phyloP scores from a whole-genome alignment of 2,329 filamentous ascomycete species.

The Coleophoma eucalyptorum region DNA sequence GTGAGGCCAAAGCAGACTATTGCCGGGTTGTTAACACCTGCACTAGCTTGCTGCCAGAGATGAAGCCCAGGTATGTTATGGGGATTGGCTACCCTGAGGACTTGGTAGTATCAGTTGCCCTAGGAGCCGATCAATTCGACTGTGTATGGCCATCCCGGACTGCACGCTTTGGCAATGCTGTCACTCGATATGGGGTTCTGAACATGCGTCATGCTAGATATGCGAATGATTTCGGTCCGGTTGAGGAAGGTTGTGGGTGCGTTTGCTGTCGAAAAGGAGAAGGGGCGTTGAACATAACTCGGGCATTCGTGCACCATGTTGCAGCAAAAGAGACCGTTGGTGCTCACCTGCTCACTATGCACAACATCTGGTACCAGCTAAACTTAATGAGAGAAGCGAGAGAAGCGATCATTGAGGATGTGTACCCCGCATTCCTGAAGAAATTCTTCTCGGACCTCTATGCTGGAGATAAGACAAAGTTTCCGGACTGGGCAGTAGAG shows the following conservation, averaged over 20 bases:
- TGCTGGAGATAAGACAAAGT: conserved; percentile 54
- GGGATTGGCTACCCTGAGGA: conserved; percentile 97
- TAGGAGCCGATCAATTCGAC: conserved; percentile 99
- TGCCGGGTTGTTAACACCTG: conserved; percentile 87
- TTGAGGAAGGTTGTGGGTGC: conserved; percentile 82
- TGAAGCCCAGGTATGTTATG: conserved; percentile 99
- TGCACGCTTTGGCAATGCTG: conserved; percentile 91
- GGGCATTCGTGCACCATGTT: conserved; percentile 88
- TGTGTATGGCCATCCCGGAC: conserved; percentile 98
- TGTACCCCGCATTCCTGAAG: conserved; percentile 73
- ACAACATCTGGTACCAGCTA: conserved; percentile 93
- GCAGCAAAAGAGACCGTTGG: conserved; percentile 93
- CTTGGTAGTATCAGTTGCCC: conserved; percentile 84
- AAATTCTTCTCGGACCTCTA: conserved; percentile 78
- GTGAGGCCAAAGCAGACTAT: conserved; percentile 90
- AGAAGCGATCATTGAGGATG: conserved; percentile 75
- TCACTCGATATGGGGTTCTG: conserved; percentile 76
- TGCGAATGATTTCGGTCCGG: conserved; percentile 74
- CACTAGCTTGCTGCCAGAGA: conserved; percentile 76
- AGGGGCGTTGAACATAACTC: conserved; percentile 75
- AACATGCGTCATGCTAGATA: conserved; percentile 78
- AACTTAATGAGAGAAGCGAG: conserved; percentile 74
- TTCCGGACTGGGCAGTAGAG: conserved; percentile 80
- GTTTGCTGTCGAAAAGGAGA: conserved; percentile 66
- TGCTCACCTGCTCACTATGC: conserved; percentile 80